phyloP scores from a whole-genome alignment of 768 basidiomycete species.

The Mycena rebaudengoi region DNA sequence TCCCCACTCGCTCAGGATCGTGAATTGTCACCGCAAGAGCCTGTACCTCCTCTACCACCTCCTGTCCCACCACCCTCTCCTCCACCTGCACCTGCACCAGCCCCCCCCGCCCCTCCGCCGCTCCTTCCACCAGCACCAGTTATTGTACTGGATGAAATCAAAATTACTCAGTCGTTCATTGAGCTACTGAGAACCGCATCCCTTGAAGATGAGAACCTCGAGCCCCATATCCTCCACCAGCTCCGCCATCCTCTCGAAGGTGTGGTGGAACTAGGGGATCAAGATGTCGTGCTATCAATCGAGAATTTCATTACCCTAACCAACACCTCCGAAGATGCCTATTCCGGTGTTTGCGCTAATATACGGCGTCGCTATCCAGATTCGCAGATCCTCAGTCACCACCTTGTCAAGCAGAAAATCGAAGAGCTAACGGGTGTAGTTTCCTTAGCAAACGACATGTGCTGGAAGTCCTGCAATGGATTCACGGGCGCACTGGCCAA shows the following conservation, averaged over 20 bases:
- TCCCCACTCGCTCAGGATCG: too few species aligned
- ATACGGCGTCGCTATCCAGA: neutral
- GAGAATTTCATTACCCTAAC: neutral
- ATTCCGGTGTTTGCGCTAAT: neutral
- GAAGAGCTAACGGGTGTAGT: neutral
- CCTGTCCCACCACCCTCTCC: neutral
- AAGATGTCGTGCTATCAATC: neutral
- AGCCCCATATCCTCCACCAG: neutral
- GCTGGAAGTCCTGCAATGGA: neutral
- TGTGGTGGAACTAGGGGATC: too few species aligned
- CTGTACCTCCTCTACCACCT: too few species aligned
- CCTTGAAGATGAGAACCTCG: neutral
- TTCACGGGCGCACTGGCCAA: neutral
- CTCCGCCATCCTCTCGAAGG: neutral
- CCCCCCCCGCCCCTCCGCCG: neutral
- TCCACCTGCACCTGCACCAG: neutral
- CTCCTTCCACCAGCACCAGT: neutral
- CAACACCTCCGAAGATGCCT: neutral
- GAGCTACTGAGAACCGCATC: neutral
- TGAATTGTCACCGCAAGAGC: too few species aligned
- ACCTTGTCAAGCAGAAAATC: neutral
- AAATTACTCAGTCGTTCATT: neutral
- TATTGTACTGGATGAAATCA: neutral
- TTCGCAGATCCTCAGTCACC: neutral
- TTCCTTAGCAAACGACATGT: neutral